Percentiles rank a stretch among this genome's conserved stretches.
These are phyloP conservation scores for Candida tetrigidarum DNA, from an alignment of 1,139 yeast genomes.

Conservation along the genomic window DNA sequence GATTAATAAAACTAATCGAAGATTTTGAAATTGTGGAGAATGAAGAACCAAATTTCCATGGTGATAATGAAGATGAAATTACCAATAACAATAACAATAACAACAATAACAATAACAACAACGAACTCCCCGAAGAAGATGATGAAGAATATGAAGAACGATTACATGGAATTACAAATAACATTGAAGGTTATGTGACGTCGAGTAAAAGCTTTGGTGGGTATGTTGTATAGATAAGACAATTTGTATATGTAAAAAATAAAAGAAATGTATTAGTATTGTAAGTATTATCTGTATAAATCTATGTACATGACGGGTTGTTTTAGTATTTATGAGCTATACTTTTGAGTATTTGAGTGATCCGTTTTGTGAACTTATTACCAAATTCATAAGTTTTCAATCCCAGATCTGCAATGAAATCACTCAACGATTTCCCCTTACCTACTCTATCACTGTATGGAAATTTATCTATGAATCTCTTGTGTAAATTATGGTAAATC, in stretches of 20 bases:
- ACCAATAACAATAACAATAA: background rate
- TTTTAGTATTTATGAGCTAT: constrained; percentile 7
- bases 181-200: constrained; percentile 42
- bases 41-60: constrained; percentile 36
- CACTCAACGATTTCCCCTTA: constrained; percentile 36
- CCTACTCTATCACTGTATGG: constrained; percentile 33
- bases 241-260: background rate
- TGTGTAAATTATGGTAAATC: background rate
- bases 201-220: constrained; percentile 42
- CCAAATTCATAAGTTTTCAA: constrained; percentile 35
- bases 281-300: no score
- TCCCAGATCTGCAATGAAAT: constrained; percentile 29
- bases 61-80: constrained; percentile 14
- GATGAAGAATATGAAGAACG: constrained; percentile 25
- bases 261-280: constrained; percentile 1
- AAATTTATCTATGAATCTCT: constrained; percentile 15
- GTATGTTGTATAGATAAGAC: constrained; percentile 31
- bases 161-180: constrained; percentile 26
- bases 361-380: constrained; percentile 28
- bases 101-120: background rate
- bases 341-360: constrained; percentile 16
- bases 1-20: constrained; percentile 43
- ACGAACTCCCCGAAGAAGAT: constrained; percentile 6
- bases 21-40: constrained; percentile 53
- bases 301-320: background rate